Evolutionary conservation across 2,329 filamentous ascomycete species (phyloP), one percentile per base, ranked within the genome.

Genomic region (Aspergillus uvarum): DNA sequence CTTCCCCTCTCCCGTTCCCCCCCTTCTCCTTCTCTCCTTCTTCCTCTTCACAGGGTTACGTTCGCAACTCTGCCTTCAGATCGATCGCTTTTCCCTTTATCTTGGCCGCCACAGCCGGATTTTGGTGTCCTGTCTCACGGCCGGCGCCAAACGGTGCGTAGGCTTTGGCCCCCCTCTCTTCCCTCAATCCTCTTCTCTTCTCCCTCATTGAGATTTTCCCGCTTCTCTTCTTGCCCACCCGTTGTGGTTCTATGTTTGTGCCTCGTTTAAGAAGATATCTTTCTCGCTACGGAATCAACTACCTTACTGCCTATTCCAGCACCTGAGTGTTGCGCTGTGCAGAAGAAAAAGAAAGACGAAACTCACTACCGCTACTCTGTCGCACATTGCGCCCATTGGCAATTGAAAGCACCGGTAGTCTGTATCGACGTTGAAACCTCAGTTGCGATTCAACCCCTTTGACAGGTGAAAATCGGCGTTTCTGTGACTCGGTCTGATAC

Each of bases 101-200:
- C 70, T 74, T 77, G 75, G 75, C 74, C 75, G 75, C 75, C 75
- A 77, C 74, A 76, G 75, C 74, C 75, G 75, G 74, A 76, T 70
- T 71, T 76, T 76, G 75, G 74, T 77, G 75, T 77, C 74, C 75
- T 77, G 75, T 77, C 74, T 77, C 70, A 75, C 74, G 75, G 72
- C 75, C 74, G 74, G 75, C 75, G 75, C 75, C 75, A 77, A 75
- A 77, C 74, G 75, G 75, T 77, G 75, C 75, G 72, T 77, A 77
- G 75, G 75, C 75, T 76, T 74, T 72, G 73, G 74, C 74, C 74
- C 73, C 70, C 71, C 69, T n/a, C 32, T 51, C 59, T 60, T 58
- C 59, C 63, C 60, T 50, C 60, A 59, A 59, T 65, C 64, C 63
- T 67, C 56, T 66, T 60, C 58, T 63, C 54, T 60, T 65, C 59